Evolutionary conservation across 1,139 yeast species (phyloP), one percentile per base, ranked within the genome.

Genomic region (Pichia sp.): DNA sequence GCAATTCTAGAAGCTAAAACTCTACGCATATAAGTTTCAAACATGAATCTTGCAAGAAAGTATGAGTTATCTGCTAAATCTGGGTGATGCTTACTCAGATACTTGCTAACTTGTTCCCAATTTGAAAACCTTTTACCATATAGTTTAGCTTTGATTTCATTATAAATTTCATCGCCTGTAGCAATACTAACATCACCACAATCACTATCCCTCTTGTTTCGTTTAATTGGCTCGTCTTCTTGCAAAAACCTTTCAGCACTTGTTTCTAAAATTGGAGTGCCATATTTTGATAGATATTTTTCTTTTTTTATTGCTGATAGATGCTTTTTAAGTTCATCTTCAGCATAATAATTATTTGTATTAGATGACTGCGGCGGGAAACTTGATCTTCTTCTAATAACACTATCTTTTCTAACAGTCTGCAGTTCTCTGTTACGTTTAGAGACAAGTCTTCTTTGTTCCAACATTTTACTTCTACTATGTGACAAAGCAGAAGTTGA

Each of bases 21-120:
- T 39, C 68, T 53, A 19, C 69, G 56, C 8, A 62, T 43, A 50
- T 66, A 65, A 2, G 63, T 55, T 47, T 66, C 68, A 33, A 62
- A 47, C 56, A 63, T 56, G n/a, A 64, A 44, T 44, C 67, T 53
- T 0, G 51, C 46, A 42, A 59, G 34, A 11, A 63, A 52, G 45
- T 60, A 64, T 2, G 59, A 60, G 42, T 63, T 63, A 5, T 55
- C 58, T 48, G 51, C 53, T n/a, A 62, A 46, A 2, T 61, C 65
- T 5, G 58, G 57, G n/a, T 55, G 46, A 1, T 50, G 34, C 3
- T 46, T 27, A 7, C 30, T 19, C 22, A 64, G 36, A 46, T 51
- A 57, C 1, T 29, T 39, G 22, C 50, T 51, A 43, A 60, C 44
- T 7, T 46, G 50, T 3, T 42, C 25, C 63, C 65, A 63, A 19